phyloP scores from a whole-genome alignment of 768 basidiomycete genomes.

The Russula sp. region DNA sequence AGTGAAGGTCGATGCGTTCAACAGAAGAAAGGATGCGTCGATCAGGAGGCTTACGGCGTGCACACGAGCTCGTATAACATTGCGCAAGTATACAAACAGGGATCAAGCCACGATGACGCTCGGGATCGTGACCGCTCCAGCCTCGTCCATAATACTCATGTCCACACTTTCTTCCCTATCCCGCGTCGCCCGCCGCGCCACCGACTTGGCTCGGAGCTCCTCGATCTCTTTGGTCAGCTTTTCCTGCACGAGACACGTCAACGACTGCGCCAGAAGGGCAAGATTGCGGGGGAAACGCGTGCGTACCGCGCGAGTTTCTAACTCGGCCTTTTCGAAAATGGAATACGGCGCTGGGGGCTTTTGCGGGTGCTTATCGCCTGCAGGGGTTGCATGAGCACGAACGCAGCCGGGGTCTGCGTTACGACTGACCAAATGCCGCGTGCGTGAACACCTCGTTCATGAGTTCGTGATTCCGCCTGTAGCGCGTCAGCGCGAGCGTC shows the following conservation, averaged over 20 bases:
- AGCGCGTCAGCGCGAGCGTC: constrained; percentile 63
- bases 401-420: background rate
- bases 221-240: constrained; percentile 57
- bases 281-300: background rate
- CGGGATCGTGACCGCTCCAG: background rate
- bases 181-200: constrained; percentile 32
- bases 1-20: too few relatives aligned
- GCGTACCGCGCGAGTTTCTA: constrained; percentile 47
- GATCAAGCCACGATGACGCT: constrained; percentile 7
- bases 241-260: constrained; percentile 33
- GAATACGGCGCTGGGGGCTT: constrained; percentile 46
- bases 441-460: constrained; percentile 79
- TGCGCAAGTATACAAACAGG: background rate
- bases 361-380: constrained; percentile 42
- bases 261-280: background rate
- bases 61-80: constrained; percentile 1
- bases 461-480: constrained; percentile 74
- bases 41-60: background rate
- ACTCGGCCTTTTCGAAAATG: constrained; percentile 51
- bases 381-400: background rate
- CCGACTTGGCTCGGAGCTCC: constrained; percentile 44
- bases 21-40: background rate
- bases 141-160: constrained; percentile 13
- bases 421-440: constrained; percentile 53
- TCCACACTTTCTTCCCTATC: constrained; percentile 12